These are phyloP conservation scores for Xylaria grammica DNA, from an alignment of 495 filamentous ascomycete genomes.

Conservation along the genomic window DNA sequence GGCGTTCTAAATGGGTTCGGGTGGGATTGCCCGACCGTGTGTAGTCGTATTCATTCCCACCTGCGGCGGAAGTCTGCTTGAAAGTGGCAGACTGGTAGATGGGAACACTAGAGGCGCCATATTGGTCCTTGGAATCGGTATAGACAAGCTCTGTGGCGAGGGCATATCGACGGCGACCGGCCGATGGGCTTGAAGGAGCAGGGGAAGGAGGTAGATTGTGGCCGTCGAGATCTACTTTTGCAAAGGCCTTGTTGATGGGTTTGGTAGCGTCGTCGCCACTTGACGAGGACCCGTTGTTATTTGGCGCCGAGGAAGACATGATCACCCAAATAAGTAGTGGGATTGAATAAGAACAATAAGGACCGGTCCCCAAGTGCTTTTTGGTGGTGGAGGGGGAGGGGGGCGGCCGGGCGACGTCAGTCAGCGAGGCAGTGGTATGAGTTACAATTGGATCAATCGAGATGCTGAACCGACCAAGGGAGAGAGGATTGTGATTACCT, in stretches of 20 bases:
- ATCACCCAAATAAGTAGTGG: too few species aligned
- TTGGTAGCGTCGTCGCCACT: slow-evolving; percentile 34
- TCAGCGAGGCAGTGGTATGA: background rate
- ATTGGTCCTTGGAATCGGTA: slow-evolving; percentile 93
- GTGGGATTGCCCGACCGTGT: slow-evolving; percentile 97
- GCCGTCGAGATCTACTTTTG: slow-evolving; percentile 81
- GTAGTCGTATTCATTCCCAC: slow-evolving; percentile 94
- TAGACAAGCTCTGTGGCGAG: slow-evolving; percentile 95
- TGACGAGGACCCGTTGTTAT: slow-evolving; percentile 27
- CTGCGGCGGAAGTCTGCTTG: slow-evolving; percentile 82
- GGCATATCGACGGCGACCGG: slow-evolving; percentile 80
- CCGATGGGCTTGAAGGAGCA: slow-evolving; percentile 86
- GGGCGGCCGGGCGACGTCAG: background rate
- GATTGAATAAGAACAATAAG: background rate
- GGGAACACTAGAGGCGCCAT: slow-evolving; percentile 90
- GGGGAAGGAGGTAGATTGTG: slow-evolving; percentile 93
- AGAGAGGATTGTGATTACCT: background rate
- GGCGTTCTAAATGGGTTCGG: slow-evolving; percentile 92
- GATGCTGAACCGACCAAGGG: background rate
- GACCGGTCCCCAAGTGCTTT: too few species aligned
- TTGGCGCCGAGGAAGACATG: slow-evolving; percentile 43
- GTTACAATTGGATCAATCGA: slow-evolving; percentile 7
- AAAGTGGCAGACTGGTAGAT: slow-evolving; percentile 99
- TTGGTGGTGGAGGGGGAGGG: background rate
- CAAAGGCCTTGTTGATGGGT: slow-evolving; percentile 68